These are phyloP conservation scores for Physcia stellaris DNA, from an alignment of 495 filamentous ascomycete genomes.

Conservation along the genomic window DNA sequence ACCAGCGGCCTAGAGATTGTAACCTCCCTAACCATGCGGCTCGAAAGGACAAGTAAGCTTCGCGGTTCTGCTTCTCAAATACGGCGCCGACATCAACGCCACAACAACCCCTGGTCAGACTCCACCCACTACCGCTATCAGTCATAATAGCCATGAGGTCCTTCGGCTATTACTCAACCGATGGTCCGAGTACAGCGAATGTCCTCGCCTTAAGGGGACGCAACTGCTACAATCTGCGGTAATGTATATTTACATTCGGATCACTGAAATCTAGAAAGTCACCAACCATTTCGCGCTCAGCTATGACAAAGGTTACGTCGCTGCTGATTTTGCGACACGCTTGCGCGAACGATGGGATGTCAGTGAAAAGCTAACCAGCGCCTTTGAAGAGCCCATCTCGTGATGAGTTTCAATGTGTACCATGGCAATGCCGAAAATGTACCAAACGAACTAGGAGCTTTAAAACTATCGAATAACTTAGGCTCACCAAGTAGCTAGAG, in stretches of 20 bases:
- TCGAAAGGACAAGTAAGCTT: background rate
- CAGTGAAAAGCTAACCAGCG: background rate
- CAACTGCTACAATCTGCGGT: conserved; percentile 17
- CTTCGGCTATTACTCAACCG: conserved; percentile 14
- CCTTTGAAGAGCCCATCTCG: conserved; percentile 1
- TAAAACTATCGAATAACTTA: no score
- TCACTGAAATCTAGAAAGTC: conserved; percentile 11
- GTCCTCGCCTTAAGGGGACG: conserved; percentile 19
- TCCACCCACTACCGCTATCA: conserved; percentile 6
- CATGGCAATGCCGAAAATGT: no score
- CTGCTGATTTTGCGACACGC: conserved; percentile 11
- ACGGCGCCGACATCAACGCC: conserved; percentile 7
- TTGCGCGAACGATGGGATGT: background rate
- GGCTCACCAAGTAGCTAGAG: no score
- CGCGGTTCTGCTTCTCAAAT: conserved; percentile 4
- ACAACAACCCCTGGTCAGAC: conserved; percentile 2
- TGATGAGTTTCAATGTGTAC: no score
- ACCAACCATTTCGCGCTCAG: conserved; percentile 16
- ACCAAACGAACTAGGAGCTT: no score
- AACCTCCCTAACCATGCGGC: conserved; percentile 2
- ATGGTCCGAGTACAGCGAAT: conserved; percentile 20
- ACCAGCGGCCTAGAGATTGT: background rate
- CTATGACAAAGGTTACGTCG: conserved; percentile 11
- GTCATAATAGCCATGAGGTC: conserved; percentile 20
- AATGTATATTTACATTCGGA: conserved; percentile 18